Evolutionary conservation across 2,329 filamentous ascomycete genomes (phyloP).

Genomic region (Penicillium digitatum): DNA sequence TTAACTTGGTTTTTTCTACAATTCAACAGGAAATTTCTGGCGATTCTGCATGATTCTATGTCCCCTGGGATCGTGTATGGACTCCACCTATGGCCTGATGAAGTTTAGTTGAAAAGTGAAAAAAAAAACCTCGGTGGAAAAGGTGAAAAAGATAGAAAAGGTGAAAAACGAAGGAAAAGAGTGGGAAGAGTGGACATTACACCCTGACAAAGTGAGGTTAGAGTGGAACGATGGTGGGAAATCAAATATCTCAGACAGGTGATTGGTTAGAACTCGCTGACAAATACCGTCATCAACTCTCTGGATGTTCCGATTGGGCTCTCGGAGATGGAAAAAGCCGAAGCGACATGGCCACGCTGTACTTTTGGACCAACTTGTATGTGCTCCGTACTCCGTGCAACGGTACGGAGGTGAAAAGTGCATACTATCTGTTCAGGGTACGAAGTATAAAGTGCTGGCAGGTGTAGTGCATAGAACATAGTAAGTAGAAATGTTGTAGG

Average conservation of each 20-base stretch:
- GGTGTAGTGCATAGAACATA: too few relatives aligned
- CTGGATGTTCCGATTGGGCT: conserved; percentile 20
- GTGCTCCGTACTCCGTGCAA: too few relatives aligned
- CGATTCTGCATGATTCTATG: not conserved
- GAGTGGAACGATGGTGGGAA: conserved; percentile 23
- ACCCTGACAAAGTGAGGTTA: conserved; percentile 22
- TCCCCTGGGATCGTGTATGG: conserved; percentile 29
- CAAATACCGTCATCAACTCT: conserved; percentile 21
- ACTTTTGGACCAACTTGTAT: not conserved
- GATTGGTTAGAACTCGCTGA: conserved; percentile 20
- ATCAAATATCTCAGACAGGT: conserved; percentile 21
- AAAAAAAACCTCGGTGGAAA: not conserved
- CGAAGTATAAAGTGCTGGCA: too few relatives aligned
- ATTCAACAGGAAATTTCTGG: not conserved
- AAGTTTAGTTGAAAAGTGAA: conserved; percentile 20
- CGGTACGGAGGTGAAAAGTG: too few relatives aligned
- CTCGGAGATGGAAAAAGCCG: not conserved
- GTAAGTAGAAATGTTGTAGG: too few relatives aligned
- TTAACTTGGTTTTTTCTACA: too few relatives aligned
- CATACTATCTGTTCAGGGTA: too few relatives aligned
- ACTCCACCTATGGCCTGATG: conserved; percentile 28
- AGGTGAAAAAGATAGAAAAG: not conserved
- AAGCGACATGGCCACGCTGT: conserved; percentile 14
- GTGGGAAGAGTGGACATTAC: conserved; percentile 16
- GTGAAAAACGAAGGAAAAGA: not conserved